Evolutionary conservation across 768 basidiomycete species (phyloP), one percentile per base, ranked within the genome.

Genomic region (Cystoderma amianthinum): DNA sequence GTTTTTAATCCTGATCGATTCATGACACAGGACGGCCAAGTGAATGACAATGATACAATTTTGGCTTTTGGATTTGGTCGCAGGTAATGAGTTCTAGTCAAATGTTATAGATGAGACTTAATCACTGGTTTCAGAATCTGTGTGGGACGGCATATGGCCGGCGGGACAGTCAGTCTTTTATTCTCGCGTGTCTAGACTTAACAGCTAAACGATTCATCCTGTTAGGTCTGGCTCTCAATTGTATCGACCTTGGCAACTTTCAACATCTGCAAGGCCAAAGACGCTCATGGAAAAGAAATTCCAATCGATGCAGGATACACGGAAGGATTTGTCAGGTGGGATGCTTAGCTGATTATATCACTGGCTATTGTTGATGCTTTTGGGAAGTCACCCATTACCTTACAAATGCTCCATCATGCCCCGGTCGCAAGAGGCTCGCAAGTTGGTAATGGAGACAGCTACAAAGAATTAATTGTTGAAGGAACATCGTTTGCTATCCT

Each of bases 1-100:
- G 32, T 25, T 11, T 68, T 69, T 46, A 48, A 55, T 17, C 67
- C 67, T 2, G 63, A 65, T 23, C 59, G 66, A 12, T 66, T 59
- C 42, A 41, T 63, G 19, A 48, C 47, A 13, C n/a, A n/a, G n/a
- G 44, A 52, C 41, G 46, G 55, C 38, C 44, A 43, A 33, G 22
- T 54, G 39, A 47, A 50, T 19, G 23, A 46, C 35, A 48, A 53
- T 28, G 46, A 57, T 35, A 39, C 45, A 30, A 36, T 28, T 22
- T 55, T 51, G 32, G 42, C 45, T 2, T 60, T 57, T 47, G 59
- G 59, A 7, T 60, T 58, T 39, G 59, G 57, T 16, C 51, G 57
- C 22, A 49, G 59, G 59, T 56, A 21, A 21, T 48, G 43, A 7
- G 18, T 5, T 33, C 16, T 13, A 13, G 6, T 7, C 18, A 17